Base-by-base conservation (phyloP, 345 rosid genomes). In the Brassica napus region DNA sequence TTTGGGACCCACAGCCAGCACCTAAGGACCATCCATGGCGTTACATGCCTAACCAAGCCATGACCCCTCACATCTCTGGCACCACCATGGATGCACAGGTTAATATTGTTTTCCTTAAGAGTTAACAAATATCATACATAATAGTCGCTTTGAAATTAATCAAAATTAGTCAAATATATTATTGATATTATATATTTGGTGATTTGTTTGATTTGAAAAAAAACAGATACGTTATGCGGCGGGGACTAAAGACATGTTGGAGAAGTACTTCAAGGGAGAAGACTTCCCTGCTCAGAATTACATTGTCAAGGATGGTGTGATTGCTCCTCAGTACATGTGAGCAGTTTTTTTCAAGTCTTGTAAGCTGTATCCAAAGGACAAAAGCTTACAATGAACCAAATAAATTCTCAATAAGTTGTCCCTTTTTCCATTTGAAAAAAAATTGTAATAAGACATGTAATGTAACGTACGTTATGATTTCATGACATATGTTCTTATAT, bases 21-120 rank as follows among this genome's bases (percentile, higher is more conserved):
- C 97, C 98, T 12, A 92, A 91, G 83, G 95, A 94, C 78, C 98
- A 94, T 58, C 99, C 98, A 21, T 94, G 99, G 99, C 94, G 98
- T 23, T 90, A 90, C 85, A 94, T 94, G 98, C 96, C 98, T 44
- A 91, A 94, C 85, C 99, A 94, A 3, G 98, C 98, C 26, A 94
- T 94, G 99, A 94, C 98, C 2, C 99, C 97, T 77, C 97, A 94
- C 85, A 84, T 92, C 68, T 94, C 99, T 18, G 99, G 99, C 52
- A 94, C 98, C 80, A 92, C 99, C 74, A 92, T 94, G 12, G 99
- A 94, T 82, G 98, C 81, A 31, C 98, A 92, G 89, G 98, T 94
- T 94, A 66, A 63, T 6, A 5, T 59, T 18, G 1, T 30, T 68
- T 68, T 12, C 74, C 34, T 42, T 39, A 1, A 49, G 2, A 9